Base-by-base conservation (phyloP, 768 basidiomycete species). In the Terana coerulea region DNA sequence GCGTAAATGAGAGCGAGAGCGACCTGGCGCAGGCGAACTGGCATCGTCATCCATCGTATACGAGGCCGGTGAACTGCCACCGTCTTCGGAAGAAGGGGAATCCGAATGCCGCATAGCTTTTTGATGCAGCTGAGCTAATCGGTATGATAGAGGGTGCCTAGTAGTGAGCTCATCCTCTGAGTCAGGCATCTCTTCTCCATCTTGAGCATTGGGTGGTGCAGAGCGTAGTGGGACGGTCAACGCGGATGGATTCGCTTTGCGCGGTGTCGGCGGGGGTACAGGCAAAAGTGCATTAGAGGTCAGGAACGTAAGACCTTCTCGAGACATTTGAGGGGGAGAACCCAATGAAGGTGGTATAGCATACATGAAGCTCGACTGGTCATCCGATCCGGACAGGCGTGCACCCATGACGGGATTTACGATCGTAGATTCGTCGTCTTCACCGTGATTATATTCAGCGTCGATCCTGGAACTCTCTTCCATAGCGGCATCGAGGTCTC, bases 321-420 rank as follows among this genome's bases (percentile, higher is more conserved):
- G 26, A 6, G n/a, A 30, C 8, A 21, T n/a, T 3, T 17, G 10
- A 21, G 49, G 30, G 7, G 24, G 49, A 21, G 49, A 28, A 40
- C 30, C 49, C 26, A 50, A 30, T 19, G 49, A 50, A 2, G 49
- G 49, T 2, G 49, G 49, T 3, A 50, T 50, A 12, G 49, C 49
- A 42, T 50, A 33, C 10, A 28, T 28, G 39, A 50, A 50, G 39
- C 34, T 33, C 24, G n/a, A 15, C 2, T 11, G 17, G 19, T 31
- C 22, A 17, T 15, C 28, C 14, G 47, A 22, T 6, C 39, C 37
- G 29, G 31, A 22, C 11, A 45, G 43, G n/a, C n/a, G n/a, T n/a
- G n/a, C n/a, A n/a, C n/a, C n/a, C n/a, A n/a, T n/a, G n/a, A n/a
- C n/a, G n/a, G n/a, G n/a, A n/a, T n/a, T n/a, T n/a, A n/a, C n/a